Conservation (phyloP, 2,329 filamentous ascomycete genomes). For the Dactylellina haptotyla region DNA sequence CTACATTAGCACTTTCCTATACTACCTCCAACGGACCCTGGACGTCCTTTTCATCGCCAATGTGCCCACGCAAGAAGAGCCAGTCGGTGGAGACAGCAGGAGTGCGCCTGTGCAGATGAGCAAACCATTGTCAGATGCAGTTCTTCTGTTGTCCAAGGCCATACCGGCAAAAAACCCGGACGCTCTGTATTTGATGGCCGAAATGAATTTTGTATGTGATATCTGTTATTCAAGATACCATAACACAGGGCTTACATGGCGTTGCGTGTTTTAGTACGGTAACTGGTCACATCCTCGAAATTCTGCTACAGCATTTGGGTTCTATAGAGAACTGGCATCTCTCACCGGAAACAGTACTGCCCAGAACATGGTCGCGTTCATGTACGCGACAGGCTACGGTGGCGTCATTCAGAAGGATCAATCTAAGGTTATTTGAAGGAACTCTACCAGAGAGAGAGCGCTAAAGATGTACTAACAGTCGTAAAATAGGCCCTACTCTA, state of each 20-base stretch:
- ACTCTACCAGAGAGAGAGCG: neutral
- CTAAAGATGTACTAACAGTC: neutral
- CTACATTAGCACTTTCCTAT: constrained; percentile 32
- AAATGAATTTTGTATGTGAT: constrained; percentile 79
- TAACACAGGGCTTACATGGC: constrained; percentile 3
- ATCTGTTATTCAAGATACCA: neutral
- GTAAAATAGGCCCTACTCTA: constrained; percentile 76
- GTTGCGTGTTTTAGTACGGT: constrained; percentile 68
- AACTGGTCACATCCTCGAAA: constrained; percentile 89
- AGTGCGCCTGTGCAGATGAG: constrained; percentile 38
- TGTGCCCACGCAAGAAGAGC: constrained; percentile 52
- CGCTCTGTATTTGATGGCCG: constrained; percentile 86
- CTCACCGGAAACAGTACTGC: constrained; percentile 87
- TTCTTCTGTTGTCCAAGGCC: constrained; percentile 55
- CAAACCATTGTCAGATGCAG: constrained; percentile 54
- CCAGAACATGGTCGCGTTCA: constrained; percentile 93
- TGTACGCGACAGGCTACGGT: constrained; percentile 93
- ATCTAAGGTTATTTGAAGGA: constrained; percentile 68
- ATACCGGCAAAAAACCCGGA: constrained; percentile 71
- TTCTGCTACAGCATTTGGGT: constrained; percentile 79
- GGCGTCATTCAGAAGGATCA: constrained; percentile 83
- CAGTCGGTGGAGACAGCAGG: constrained; percentile 24
- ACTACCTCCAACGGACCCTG: constrained; percentile 41
- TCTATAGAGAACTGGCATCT: constrained; percentile 81
- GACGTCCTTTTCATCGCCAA: constrained; percentile 49